phyloP scores from a whole-genome alignment of 2,329 filamentous ascomycete genomes.

The Ascochyta koolunga region DNA sequence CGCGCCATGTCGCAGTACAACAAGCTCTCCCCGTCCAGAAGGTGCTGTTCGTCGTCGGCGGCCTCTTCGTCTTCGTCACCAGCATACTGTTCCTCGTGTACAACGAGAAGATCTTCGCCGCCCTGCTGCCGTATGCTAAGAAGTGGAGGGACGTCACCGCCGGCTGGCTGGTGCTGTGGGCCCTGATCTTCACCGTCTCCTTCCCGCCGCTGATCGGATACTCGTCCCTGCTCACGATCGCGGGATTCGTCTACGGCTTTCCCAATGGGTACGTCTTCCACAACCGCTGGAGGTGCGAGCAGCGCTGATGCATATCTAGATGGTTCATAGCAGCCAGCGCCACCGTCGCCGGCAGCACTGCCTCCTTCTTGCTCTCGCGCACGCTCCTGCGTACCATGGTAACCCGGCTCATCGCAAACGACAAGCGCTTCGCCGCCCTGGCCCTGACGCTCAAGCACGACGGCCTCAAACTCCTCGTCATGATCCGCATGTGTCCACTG shows the following conservation, averaged over 20 bases:
- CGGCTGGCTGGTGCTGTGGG: conserved; percentile 78
- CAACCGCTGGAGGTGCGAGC: conserved; percentile 21
- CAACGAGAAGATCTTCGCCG: conserved; percentile 78
- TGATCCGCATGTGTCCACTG: conserved; percentile 89
- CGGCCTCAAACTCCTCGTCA: conserved; percentile 84
- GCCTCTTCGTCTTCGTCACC: conserved; percentile 60
- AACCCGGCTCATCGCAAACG: conserved; percentile 76
- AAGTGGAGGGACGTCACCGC: conserved; percentile 75
- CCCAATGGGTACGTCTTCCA: conserved; percentile 68
- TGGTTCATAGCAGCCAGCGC: conserved; percentile 85
- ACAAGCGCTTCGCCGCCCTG: conserved; percentile 87
- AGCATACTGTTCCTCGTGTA: conserved; percentile 75
- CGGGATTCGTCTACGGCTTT: conserved; percentile 74
- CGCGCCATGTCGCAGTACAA: conserved; percentile 59
- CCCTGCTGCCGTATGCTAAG: conserved; percentile 73
- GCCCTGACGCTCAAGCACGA: conserved; percentile 88
- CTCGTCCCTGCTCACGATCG: conserved; percentile 73
- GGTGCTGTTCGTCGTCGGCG: conserved; percentile 60
- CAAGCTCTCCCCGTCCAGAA: conserved; percentile 66
- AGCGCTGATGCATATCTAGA: conserved; percentile 50
- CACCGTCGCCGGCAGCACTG: conserved; percentile 77
- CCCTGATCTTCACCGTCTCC: conserved; percentile 74
- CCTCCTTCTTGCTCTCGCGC: conserved; percentile 79
- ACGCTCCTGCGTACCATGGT: conserved; percentile 81
- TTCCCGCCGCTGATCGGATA: conserved; percentile 91